Percentiles rank a stretch among this genome's conserved stretches.
These are phyloP conservation scores for Letharia lupina DNA, from an alignment of 495 filamentous ascomycete genomes.

Conservation along the genomic window DNA sequence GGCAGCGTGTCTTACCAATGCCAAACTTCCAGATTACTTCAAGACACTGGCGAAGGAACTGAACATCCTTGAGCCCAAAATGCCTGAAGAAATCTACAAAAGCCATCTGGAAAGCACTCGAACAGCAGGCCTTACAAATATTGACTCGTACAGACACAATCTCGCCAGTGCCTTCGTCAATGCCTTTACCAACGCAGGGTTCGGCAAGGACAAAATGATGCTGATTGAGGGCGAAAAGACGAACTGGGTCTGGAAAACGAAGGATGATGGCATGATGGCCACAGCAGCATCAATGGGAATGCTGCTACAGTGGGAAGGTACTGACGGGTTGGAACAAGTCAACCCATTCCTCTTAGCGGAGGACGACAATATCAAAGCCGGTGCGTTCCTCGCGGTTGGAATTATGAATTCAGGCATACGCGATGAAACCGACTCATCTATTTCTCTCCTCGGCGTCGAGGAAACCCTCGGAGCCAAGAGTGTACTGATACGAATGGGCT, in stretches of 20 bases:
- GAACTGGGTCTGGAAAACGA: slow-evolving; percentile 98
- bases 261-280: slow-evolving; percentile 94
- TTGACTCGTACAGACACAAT: slow-evolving; percentile 92
- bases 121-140: slow-evolving; percentile 82
- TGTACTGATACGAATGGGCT: slow-evolving; percentile 62
- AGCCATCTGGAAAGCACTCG: slow-evolving; percentile 92
- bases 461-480: slow-evolving; percentile 71
- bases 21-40: slow-evolving; percentile 82
- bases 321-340: slow-evolving; percentile 79
- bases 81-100: slow-evolving; percentile 99
- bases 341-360: slow-evolving; percentile 80
- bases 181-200: slow-evolving; percentile 91
- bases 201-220: slow-evolving; percentile 96
- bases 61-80: slow-evolving; percentile 93
- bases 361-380: slow-evolving; percentile 84
- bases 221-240: slow-evolving; percentile 69
- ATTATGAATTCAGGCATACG: slow-evolving; percentile 89
- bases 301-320: slow-evolving; percentile 84
- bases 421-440: slow-evolving; percentile 73
- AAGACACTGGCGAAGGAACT: slow-evolving; percentile 89
- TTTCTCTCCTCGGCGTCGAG: slow-evolving; percentile 72
- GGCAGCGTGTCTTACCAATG: slow-evolving; percentile 75
- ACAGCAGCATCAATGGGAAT: slow-evolving; percentile 89
- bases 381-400: slow-evolving; percentile 80
- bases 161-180: slow-evolving; percentile 95